Evolutionary conservation across 2,329 filamentous ascomycete species (phyloP), one percentile per base, ranked within the genome.

Genomic region (Berkeleyomyces rouxiae): DNA sequence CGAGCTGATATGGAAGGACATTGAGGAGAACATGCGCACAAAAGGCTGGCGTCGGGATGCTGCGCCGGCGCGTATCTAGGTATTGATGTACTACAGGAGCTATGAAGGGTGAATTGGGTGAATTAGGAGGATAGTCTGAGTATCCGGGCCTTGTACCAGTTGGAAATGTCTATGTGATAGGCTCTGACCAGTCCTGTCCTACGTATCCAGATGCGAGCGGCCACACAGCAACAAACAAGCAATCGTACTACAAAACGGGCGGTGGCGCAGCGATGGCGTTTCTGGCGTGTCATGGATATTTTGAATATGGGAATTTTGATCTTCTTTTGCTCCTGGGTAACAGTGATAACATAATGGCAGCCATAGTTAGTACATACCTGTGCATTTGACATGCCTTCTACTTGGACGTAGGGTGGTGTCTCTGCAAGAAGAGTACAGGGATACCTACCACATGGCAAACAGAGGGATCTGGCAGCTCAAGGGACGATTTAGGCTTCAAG

Each of bases 1-100:
- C 7, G 93, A 97, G 78, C 79, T 84, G 64, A 89, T 99, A 66
- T 99, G 93, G 93, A 87, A 87, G 70, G 78, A 82, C 3, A 87
- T 99, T 66, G 93, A 97, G 78, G 80, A 80, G 67, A 87, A 87
- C 66, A 97, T 99, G 93, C 81, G 85, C 69, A 79, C 80, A 65
- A 89, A 85, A 71, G 92, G 90, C 2, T 96, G 90, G 90, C 82
- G 80, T 62, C 85, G 81, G 70, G 87, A 90, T 68, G 82, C 80
- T 5, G 83, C 84, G 7, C 85, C 85, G 1, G 72, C 77, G 23
- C 75, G 77, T 59, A 79, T 82, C 66, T 79, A 69, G 59, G 46
- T 23, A 23, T 23, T 23, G 23, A 23, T 23, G 2, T 23, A 43
- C 31, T 4, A 49, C n/a, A 3, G 49, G 23, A 5, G 4, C 11